These are phyloP conservation scores for Cryptosporidium canis DNA, from an alignment of 169 alveolate genomes.

Conservation along the genomic window DNA sequence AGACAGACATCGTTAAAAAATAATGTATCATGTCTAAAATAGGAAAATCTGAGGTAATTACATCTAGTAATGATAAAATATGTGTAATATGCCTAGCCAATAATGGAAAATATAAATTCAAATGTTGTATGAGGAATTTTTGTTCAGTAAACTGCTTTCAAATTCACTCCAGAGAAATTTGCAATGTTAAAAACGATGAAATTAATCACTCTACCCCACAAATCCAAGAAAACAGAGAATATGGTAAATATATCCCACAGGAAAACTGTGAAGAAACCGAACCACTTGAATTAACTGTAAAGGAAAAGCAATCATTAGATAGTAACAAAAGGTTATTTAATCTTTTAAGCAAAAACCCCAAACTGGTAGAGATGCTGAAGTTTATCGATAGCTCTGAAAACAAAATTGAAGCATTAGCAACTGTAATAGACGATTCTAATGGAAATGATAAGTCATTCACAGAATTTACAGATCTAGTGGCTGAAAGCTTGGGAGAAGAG, in stretches of 20 bases:
- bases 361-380: constrained; percentile 6
- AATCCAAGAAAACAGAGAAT: background rate
- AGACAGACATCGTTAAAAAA: too few species aligned
- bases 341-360: background rate
- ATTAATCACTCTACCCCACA: background rate
- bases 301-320: background rate
- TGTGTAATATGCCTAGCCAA: background rate
- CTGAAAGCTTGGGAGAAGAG: constrained; percentile 15
- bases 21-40: background rate
- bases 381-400: background rate
- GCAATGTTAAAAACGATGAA: background rate
- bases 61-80: background rate
- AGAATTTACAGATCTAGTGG: background rate
- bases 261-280: background rate
- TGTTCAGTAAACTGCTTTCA: constrained; percentile 3
- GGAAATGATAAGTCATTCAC: background rate
- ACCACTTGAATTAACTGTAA: constrained; percentile 1
- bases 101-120: constrained; percentile 10
- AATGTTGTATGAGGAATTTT: constrained; percentile 2
- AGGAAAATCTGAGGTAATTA: background rate
- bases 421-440: background rate
- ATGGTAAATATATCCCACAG: background rate
- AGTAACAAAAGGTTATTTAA: background rate
- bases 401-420: constrained; percentile 11
- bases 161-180: background rate